A percentile compares a stretch with the other conserved stretches of the same genome.
These are phyloP conservation scores for Penicillium daleae DNA, from an alignment of 495 filamentous ascomycete species.

Conservation along the genomic window DNA sequence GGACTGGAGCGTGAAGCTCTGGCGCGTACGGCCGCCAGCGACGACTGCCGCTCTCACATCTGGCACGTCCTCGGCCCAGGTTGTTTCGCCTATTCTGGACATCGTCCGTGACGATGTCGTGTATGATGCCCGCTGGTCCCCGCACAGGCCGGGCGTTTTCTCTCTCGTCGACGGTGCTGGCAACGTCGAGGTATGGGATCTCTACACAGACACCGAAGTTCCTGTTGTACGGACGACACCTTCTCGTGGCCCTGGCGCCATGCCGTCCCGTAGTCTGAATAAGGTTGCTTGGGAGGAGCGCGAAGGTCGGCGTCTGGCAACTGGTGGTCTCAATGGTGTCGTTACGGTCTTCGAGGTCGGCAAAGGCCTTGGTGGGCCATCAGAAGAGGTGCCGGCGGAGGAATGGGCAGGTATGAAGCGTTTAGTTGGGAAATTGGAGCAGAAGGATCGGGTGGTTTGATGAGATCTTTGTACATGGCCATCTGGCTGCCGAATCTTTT, in stretches of 20 bases:
- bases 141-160: constrained; percentile 89
- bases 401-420: constrained; percentile 93
- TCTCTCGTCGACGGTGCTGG: constrained; percentile 90
- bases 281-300: constrained; percentile 90
- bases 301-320: constrained; percentile 83
- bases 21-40: constrained; percentile 79
- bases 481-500: constrained; percentile 11
- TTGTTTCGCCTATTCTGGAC: constrained; percentile 76
- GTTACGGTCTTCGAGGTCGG: constrained; percentile 95
- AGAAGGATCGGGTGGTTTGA: constrained; percentile 46
- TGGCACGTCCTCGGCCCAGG: constrained; percentile 40
- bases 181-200: constrained; percentile 93
- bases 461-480: not conserved
- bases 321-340: constrained; percentile 86
- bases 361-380: constrained; percentile 71
- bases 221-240: constrained; percentile 79
- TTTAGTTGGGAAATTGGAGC: constrained; percentile 69
- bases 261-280: constrained; percentile 80
- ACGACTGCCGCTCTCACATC: constrained; percentile 53
- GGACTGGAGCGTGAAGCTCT: constrained; percentile 97
- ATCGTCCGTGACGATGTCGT: constrained; percentile 92
- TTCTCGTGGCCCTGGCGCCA: constrained; percentile 54
- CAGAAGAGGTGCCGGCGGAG: constrained; percentile 76
- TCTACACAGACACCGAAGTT: constrained; percentile 89
- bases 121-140: constrained; percentile 94